Conservation (phyloP, 2,329 filamentous ascomycete genomes). For the Exophiala viscosa region DNA sequence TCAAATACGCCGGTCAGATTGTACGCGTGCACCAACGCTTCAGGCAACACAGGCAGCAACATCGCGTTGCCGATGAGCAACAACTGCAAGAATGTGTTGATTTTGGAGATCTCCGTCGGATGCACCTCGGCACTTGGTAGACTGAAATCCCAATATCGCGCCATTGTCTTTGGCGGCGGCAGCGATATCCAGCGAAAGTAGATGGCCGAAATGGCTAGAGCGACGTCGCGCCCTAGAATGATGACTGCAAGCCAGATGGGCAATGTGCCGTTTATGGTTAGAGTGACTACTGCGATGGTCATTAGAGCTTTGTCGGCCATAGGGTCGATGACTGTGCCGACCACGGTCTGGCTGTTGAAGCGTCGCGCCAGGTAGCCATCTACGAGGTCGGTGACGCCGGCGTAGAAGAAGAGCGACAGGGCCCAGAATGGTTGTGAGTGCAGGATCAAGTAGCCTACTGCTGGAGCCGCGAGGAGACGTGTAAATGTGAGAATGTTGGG, state of each 20-base stretch:
- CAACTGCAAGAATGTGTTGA: constrained; percentile 90
- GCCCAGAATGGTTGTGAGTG: constrained; percentile 76
- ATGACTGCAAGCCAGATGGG: constrained; percentile 90
- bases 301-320: constrained; percentile 97
- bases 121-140: constrained; percentile 56
- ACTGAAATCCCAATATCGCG: constrained; percentile 95
- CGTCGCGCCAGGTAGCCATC: constrained; percentile 90
- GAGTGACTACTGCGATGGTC: constrained; percentile 82
- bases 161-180: constrained; percentile 86
- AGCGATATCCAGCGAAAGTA: constrained; percentile 96
- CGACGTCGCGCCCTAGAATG: constrained; percentile 84
- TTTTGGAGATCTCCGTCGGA: constrained; percentile 49
- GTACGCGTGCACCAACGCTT: constrained; percentile 52
- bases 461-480: constrained; percentile 75
- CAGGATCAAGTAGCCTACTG: constrained; percentile 83
- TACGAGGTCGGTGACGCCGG: constrained; percentile 83
- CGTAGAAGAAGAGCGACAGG: constrained; percentile 83
- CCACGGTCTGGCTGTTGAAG: constrained; percentile 86
- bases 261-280: constrained; percentile 77
- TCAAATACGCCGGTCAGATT: constrained; percentile 60
- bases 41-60: constrained; percentile 68
- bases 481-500: constrained; percentile 90
- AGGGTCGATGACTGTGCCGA: constrained; percentile 90
- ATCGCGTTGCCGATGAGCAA: constrained; percentile 81
- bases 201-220: constrained; percentile 77